Evolutionary conservation across 2,329 filamentous ascomycete species (phyloP), one percentile per base, ranked within the genome.

Genomic region (Clarireedia monteithiana): DNA sequence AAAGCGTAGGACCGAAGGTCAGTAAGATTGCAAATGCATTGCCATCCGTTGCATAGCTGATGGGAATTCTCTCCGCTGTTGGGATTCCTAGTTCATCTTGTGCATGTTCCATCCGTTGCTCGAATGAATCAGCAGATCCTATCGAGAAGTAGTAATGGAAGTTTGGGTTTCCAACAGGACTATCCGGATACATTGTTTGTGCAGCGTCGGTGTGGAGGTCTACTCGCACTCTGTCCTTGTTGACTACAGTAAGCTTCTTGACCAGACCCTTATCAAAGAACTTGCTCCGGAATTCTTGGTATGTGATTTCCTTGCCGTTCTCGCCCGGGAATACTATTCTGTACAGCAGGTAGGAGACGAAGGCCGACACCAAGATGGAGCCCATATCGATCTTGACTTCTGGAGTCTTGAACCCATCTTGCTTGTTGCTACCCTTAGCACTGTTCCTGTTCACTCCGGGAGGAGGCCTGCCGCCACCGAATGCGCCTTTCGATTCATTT

Each of bases 181-280:
- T 88, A 57, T 92, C 89, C 2, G 89, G 88, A 66, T 91, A 91
- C 72, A 87, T 81, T 49, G 81, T 74, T 48, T 81, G 78, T 39
- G 87, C 80, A 34, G 85, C 87, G 63, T 91, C 85, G 49, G 87
- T 84, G 69, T 95, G 84, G 49, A 94, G 77, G 62, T 89, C 82
- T 34, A 96, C 89, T 54, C 87, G 83, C 47, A 97, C 94, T 59
- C 82, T 82, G 65, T 83, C 84, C 61, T 85, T 82, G 64, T 91
- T 84, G 51, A 96, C 81, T 36, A 95, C 85, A 17, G 85, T 85
- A 63, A 99, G 80, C 75, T 91, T 96, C 74, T 96, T 89, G 20
- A 99, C 91, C 24, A 99, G 79, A 6, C 94, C 94, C 77, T 95
- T 96, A 73, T 96, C 91, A 59, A 99, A 78, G 77, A 96, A 97